A percentile compares a stretch with the other conserved stretches of the same genome.
Evolutionary conservation across 352 stramenopile genomes (phyloP).

Genomic region (Aphanomyces cochlioides): DNA sequence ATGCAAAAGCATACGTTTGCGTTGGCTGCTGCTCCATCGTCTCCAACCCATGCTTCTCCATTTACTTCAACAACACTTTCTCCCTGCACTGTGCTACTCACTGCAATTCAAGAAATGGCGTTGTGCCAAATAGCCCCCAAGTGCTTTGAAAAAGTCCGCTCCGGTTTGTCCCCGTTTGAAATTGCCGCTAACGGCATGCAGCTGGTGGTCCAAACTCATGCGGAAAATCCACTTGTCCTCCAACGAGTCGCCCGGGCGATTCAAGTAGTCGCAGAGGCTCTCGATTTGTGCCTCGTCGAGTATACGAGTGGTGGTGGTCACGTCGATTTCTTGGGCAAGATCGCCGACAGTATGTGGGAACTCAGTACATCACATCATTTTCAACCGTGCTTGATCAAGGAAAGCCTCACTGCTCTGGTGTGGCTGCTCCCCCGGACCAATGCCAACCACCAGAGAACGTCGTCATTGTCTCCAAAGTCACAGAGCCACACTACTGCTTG

Average conservation of each 20-base stretch:
- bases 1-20: slow-evolving; percentile 28
- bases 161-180: slow-evolving; percentile 54
- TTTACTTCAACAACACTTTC: slow-evolving; percentile 12
- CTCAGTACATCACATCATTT: slow-evolving; percentile 53
- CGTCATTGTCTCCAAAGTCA: neutral
- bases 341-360: slow-evolving; percentile 45
- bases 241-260: slow-evolving; percentile 40
- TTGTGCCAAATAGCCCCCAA: slow-evolving; percentile 39
- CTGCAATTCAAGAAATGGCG: slow-evolving; percentile 56
- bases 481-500: slow-evolving; percentile 31
- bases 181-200: slow-evolving; percentile 38
- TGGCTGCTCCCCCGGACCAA: slow-evolving; percentile 56
- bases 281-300: slow-evolving; percentile 35
- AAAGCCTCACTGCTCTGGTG: slow-evolving; percentile 61
- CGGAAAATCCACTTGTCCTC: slow-evolving; percentile 38
- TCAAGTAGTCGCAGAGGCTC: slow-evolving; percentile 13
- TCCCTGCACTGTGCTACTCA: slow-evolving; percentile 43
- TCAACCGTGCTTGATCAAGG: slow-evolving; percentile 34
- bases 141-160: slow-evolving; percentile 50
- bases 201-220: slow-evolving; percentile 19
- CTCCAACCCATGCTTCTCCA: slow-evolving; percentile 8
- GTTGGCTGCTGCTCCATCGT: slow-evolving; percentile 33
- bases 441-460: neutral
- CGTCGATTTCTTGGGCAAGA: slow-evolving; percentile 49
- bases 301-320: slow-evolving; percentile 47